phyloP scores from a whole-genome alignment of 1,284 basidiomycete genomes.

The Marasmius oreades region DNA sequence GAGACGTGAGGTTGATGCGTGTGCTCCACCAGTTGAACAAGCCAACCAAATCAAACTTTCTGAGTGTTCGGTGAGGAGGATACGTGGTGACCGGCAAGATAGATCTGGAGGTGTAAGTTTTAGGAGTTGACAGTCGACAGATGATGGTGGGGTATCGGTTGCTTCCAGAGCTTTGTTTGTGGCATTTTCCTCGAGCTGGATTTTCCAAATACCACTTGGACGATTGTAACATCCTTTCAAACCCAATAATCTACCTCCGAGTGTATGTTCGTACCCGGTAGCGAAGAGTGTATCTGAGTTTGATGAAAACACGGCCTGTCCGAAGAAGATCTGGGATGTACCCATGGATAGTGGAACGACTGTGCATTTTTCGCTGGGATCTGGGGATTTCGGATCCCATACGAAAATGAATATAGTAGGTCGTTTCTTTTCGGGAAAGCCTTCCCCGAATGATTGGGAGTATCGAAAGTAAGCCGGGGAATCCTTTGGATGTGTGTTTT shows the following conservation, averaged over 20 bases:
- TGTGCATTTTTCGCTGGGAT: background rate
- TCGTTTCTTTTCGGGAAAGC: slow-evolving; percentile 4
- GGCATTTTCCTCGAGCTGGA: slow-evolving; percentile 25
- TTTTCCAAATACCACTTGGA: slow-evolving; percentile 52
- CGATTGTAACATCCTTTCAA: slow-evolving; percentile 63
- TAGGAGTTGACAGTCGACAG: slow-evolving; percentile 17
- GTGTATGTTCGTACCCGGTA: slow-evolving; percentile 57
- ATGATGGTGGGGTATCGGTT: slow-evolving; percentile 1
- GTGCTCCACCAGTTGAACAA: slow-evolving; percentile 53
- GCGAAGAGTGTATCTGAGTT: slow-evolving; percentile 43
- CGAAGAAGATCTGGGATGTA: slow-evolving; percentile 20
- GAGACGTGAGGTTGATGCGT: slow-evolving; percentile 53
- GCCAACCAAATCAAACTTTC: slow-evolving; percentile 52
- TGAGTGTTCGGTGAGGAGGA: slow-evolving; percentile 25
- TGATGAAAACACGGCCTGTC: slow-evolving; percentile 51
- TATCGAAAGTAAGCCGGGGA: slow-evolving; percentile 7
- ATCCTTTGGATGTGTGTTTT: slow-evolving; percentile 4
- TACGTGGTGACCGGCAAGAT: slow-evolving; percentile 57
- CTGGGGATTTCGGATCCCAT: background rate
- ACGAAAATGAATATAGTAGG: slow-evolving; percentile 9
- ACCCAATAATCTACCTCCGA: slow-evolving; percentile 57
- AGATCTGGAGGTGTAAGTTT: slow-evolving; percentile 40
- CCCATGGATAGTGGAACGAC: background rate
- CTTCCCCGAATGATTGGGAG: slow-evolving; percentile 12
- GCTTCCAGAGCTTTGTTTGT: slow-evolving; percentile 4